Evolutionary conservation across 371 early-diverging fungal genomes (phyloP), one percentile per base, ranked within the genome.

Genomic region (Nematocida displodere): DNA sequence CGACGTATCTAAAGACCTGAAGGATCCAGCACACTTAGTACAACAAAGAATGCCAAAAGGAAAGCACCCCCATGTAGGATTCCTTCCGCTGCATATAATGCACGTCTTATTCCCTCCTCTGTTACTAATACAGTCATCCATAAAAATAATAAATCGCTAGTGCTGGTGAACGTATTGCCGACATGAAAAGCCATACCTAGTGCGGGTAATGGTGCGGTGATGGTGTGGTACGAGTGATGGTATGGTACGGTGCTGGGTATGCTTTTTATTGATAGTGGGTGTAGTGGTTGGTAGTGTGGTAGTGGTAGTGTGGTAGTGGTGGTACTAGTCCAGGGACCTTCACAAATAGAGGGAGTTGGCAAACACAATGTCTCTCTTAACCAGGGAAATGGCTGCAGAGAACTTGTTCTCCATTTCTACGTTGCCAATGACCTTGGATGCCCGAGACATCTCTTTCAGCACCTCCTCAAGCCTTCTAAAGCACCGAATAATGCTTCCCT

Each of bases 341-440:
- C 36, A 71, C 17, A 71, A 37, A 22, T 71, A 71, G 8, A 71
- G 75, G 0, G 75, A 71, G 31, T 71, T 71, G 28, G 75, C 75
- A 62, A 97, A 99, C 40, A 97, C 91, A 84, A 97, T 97, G 78
- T 96, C 98, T 80, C 99, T 87, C 85, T 95, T 95, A 80, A 97
- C 92, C 82, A 89, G 88, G 68, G 85, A 87, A 68, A 94, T 93
- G 2, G 94, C 94, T 77, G 91, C 89, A 20, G 90, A 87, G 87
- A 99, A 97, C 86, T 95, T 92, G 82, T 87, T 89, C 80, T 94
- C 97, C 61, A 99, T 82, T 80, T 93, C 94, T 5, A 86, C 87
- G 84, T 97, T 97, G 48, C 99, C 99, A 66, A 99, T 97, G 64
- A 88, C 89, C 80, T 91, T 91, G 24, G 95, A 89, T 1, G 98